Evolutionary conservation across 106 monocot species (phyloP), one percentile per base, ranked within the genome.

Genomic region (Dendrobium nobile): DNA sequence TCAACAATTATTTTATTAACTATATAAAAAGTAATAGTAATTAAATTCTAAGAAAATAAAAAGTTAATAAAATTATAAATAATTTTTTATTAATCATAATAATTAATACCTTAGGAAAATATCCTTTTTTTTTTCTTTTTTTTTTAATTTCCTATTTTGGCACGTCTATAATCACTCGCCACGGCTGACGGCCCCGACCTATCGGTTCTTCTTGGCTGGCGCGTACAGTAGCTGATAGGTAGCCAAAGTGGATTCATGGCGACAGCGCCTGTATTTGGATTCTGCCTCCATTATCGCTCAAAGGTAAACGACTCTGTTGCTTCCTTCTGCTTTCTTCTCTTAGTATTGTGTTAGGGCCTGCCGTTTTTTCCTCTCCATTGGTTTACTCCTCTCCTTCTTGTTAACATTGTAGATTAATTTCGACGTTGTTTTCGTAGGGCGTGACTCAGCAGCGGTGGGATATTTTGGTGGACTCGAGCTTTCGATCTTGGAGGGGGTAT

Each of bases 391-490:
- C 51, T 10, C 51, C 51, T 51, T 51, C 16, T 13, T 13, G 51
- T 10, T 51, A 22, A 22, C 61, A 22, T 61, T 4, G 20, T 22
- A 4, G 61, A 61, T 61, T 61, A 22, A 11, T 28, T 28, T 70
- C 70, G 70, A 27, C 37, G 72, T 72, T 72, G 72, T 72, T 72
- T 72, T 37, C 40, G 37, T 37, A 72, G 72, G 72, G 72, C 40
- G 37, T 72, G 28, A 18, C 37, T 72, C 33, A 16, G 40, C 72
- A 40, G 72, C 28, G 72, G 27, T 28, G 72, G 37, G 72, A 40
- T 9, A 28, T 37, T 72, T 72, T 72, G 72, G 11, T 1, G 33
- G 40, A 27, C 40, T 72, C 28, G 4, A 15, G 37, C 15, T 65
- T 9, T 65, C 22, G 7, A 9, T 7, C n/a, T 65, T 8, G 64